phyloP scores from a whole-genome alignment of 2,329 filamentous ascomycete species.

The Lasiodiplodia theobromae region DNA sequence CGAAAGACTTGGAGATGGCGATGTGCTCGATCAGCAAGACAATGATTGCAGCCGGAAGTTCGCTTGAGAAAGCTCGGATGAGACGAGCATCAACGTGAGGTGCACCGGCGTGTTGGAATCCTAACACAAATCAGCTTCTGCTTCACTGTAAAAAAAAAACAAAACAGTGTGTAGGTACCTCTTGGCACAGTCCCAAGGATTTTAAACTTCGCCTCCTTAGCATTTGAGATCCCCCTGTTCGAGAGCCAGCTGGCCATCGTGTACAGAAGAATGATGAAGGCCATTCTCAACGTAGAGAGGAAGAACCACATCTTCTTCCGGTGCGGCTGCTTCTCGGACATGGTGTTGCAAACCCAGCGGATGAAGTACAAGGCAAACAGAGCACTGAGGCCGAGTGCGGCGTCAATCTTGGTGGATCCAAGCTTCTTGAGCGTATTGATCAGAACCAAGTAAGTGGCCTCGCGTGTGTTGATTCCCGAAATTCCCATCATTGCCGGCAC shows the following conservation, averaged over 20 bases:
- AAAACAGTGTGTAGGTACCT: conserved; percentile 54
- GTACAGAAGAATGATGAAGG: conserved; percentile 87
- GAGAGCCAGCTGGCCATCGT: conserved; percentile 84
- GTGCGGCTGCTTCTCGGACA: conserved; percentile 71
- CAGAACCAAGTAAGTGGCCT: conserved; percentile 79
- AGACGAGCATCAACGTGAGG: conserved; percentile 71
- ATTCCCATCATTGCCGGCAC: conserved; percentile 82
- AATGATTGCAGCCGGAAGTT: conserved; percentile 84
- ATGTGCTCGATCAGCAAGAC: conserved; percentile 94
- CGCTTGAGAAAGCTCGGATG: conserved; percentile 69
- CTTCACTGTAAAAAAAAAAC: not conserved
- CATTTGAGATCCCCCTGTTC: conserved; percentile 58
- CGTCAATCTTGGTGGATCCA: conserved; percentile 72
- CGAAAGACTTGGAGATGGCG: conserved; percentile 93
- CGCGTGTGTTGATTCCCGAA: conserved; percentile 74
- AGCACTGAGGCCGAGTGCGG: conserved; percentile 86
- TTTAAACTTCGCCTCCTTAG: conserved; percentile 60
- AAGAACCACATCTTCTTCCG: conserved; percentile 82
- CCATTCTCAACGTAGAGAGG: conserved; percentile 82
- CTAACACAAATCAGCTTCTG: conserved; percentile 44
- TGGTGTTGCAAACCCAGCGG: conserved; percentile 62
- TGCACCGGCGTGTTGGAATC: conserved; percentile 78
- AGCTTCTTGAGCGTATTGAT: conserved; percentile 83
- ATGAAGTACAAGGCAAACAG: conserved; percentile 75
- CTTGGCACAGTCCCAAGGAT: conserved; percentile 79